Base-by-base conservation (phyloP, 441 rosid species). In the Kokia cookei region DNA sequence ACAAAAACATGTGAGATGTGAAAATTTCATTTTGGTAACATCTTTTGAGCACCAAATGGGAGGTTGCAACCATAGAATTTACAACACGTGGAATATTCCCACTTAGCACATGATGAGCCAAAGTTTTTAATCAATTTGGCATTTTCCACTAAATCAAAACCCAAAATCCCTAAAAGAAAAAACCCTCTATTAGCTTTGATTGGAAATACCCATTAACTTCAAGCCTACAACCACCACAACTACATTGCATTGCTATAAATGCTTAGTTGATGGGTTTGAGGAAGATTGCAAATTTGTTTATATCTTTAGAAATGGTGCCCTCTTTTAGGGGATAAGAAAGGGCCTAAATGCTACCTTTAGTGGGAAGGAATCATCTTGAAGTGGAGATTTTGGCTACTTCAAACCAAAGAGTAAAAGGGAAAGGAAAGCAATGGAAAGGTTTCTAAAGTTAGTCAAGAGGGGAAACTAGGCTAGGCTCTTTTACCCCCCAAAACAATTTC, bases 281-380 rank as follows among this genome's bases (percentile, higher is more conserved):
- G 15, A 66, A 26, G 73, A 29, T 55, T 8, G 35, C 22, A 59
- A 27, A 24, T 27, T 48, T 51, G 19, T 48, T 29, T 59, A 29
- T 35, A 47, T 42, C 19, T 4, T 73, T 37, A 40, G 11, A 37
- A 61, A 45, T 73, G n/a, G 51, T 24, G 62, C 78, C 70, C 55
- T 45, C 70, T 73, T 77, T 77, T 73, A 47, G 72, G 71, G 77
- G 71, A 37, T 51, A 72, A 29, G 57, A 54, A 27, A 43, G 50
- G 68, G 70, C 43, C 57, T 61, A 79, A 76, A 76, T 72, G 76
- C 35, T 42, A 22, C 29, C 48, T 42, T 19, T 58, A 68, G 80
- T 80, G 86, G 85, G 42, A 75, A 60, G 82, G 88, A 84, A 82
- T 82, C 84, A 82, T 82, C 84, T 71, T 66, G 3, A 77, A 81